Base-by-base conservation (phyloP, 2,329 filamentous ascomycete species). In the Tolypocladium sp. region DNA sequence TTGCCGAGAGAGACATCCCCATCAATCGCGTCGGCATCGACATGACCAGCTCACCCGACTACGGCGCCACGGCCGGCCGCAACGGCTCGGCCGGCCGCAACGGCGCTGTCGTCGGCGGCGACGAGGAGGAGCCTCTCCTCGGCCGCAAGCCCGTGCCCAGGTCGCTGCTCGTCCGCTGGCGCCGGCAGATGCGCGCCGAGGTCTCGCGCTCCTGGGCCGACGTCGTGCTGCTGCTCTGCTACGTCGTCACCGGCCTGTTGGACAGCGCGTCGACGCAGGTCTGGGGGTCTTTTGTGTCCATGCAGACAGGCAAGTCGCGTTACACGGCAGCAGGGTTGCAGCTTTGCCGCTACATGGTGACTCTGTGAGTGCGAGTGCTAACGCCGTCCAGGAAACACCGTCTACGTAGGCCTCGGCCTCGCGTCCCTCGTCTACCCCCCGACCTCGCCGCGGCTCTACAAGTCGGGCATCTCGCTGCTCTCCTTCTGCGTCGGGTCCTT, bases 201-300 rank as follows among this genome's bases (percentile, higher is more conserved):
- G 76, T 91, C 58, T 78, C 76, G 60, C 83, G 85, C 35, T 77
- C 82, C 52, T 82, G 85, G 79, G 83, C 85, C 17, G 89, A 93
- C 67, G 63, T 89, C 1, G 76, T 91, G 25, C 78, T 93, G 44
- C 76, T 93, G 4, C 75, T 84, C 35, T 91, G 88, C 73, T 92
- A 92, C 70, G 74, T 90, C 63, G 87, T 92, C 68, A 92, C 90
- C 0, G 90, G 90, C 4, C 76, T 93, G 13, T 80, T 91, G 9
- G 90, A 93, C 73, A 90, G 87, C 72, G 85, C 88, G 2, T 85
- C 88, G 2, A 88, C 90, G 54, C 87, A 86, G 59, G 88, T 88
- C 49, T 92, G 88, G 86, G 88, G 89, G 15, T 87, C 87, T 3
- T 93, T 93, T 66, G 89, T 91, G 46, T 90, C 86, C 66, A 92